Percentiles rank a stretch among this genome's conserved stretches.
These are phyloP conservation scores for Eimeria praecox DNA, from an alignment of 169 alveolate genomes.

Conservation along the genomic window DNA sequence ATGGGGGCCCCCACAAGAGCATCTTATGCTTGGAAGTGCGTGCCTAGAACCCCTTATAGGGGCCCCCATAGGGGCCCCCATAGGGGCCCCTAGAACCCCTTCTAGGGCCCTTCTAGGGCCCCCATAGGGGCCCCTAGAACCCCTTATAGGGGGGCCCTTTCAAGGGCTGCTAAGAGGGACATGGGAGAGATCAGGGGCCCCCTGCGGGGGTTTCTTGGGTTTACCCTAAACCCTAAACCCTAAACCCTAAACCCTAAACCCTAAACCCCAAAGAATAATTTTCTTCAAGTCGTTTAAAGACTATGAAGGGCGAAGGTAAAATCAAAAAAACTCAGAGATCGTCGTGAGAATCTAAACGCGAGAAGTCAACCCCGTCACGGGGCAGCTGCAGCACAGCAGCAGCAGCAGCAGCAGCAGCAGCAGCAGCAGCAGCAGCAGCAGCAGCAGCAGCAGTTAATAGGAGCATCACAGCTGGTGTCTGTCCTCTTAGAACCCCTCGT, in stretches of 20 bases:
- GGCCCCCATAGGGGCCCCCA: neutral
- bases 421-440: constrained; percentile 18
- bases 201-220: neutral
- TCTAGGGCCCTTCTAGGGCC: too few relatives aligned
- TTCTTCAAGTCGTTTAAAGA: too few relatives aligned
- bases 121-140: too few relatives aligned
- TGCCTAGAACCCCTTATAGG: neutral
- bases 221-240: too few relatives aligned
- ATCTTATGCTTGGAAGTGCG: too few relatives aligned
- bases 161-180: neutral
- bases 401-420: constrained; percentile 20
- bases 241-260: too few relatives aligned
- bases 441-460: constrained; percentile 12
- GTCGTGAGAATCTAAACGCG: constrained; percentile 43
- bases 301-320: neutral
- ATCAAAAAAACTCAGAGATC: constrained; percentile 8
- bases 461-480: neutral
- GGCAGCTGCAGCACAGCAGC: constrained; percentile 73
- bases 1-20: neutral
- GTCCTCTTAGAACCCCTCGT: too few relatives aligned
- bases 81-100: neutral
- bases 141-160: too few relatives aligned
- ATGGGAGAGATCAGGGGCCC: neutral
- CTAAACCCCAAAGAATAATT: too few relatives aligned
- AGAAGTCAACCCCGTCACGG: constrained; percentile 70